A percentile compares a stretch with the other conserved stretches of the same genome.
These are phyloP conservation scores for Fomitopsis schrenkii DNA, from an alignment of 1,284 basidiomycete genomes.

Conservation along the genomic window DNA sequence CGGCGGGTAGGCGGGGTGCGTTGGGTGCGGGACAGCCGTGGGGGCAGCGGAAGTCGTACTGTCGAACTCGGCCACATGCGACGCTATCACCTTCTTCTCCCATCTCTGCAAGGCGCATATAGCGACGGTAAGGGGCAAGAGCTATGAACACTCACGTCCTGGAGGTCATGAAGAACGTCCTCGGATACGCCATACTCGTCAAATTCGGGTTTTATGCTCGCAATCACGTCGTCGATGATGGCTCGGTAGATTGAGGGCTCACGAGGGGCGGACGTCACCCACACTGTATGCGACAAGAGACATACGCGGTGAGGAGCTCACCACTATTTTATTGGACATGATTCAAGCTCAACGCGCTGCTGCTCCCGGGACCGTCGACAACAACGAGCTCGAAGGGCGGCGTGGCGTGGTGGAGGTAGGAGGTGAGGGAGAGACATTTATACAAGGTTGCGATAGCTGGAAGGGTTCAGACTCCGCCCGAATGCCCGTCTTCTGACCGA, in stretches of 20 bases:
- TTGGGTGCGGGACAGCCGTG: background rate
- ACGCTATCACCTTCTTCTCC: conserved; percentile 90
- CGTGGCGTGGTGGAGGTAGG: conserved; percentile 32
- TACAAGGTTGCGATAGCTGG: conserved; percentile 41
- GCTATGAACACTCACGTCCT: conserved; percentile 61
- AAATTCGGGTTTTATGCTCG: conserved; percentile 88
- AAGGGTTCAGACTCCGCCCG: conserved; percentile 36
- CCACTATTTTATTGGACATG: conserved; percentile 91
- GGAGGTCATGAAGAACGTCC: conserved; percentile 85
- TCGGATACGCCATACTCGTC: conserved; percentile 96
- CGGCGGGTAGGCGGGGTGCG: conserved; percentile 23
- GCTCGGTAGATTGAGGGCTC: conserved; percentile 90
- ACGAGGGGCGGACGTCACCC: conserved; percentile 52
- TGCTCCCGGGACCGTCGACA: conserved; percentile 28
- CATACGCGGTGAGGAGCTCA: conserved; percentile 69
- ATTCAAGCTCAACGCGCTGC: conserved; percentile 15
- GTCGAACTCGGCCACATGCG: conserved; percentile 93
- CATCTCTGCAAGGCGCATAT: conserved; percentile 64
- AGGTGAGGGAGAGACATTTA: conserved; percentile 39
- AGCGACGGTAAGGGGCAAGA: conserved; percentile 5
- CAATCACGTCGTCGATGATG: conserved; percentile 97
- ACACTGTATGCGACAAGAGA: conserved; percentile 48
- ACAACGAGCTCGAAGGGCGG: conserved; percentile 31
- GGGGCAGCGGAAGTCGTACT: conserved; percentile 33
- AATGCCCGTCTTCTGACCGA: conserved; percentile 26